Evolutionary conservation across 371 early-diverging fungal genomes (phyloP), one percentile per base, ranked within the genome.

Genomic region (Mortierella sp.): DNA sequence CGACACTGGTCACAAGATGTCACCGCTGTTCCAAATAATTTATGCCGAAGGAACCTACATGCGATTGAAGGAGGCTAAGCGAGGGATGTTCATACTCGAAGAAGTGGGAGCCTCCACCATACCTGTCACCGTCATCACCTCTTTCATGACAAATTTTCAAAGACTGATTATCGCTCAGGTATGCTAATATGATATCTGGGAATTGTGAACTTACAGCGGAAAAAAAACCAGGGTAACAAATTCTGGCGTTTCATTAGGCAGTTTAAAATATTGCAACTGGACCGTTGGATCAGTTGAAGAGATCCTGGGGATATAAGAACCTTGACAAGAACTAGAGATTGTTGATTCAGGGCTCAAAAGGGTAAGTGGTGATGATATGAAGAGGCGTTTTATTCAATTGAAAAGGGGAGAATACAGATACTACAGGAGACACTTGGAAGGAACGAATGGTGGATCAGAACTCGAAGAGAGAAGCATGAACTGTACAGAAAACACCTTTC

Each of bases 261-360:
- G 65, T 65, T 48, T 57, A 57, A 57, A 56, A 57, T 47, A 65
- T 65, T 57, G 65, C 65, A 30, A 25, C 46, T 19, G 57, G 65
- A 19, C 57, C 65, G 47, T 48, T 65, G 30, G 25, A 63, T 44
- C 45, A 55, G 53, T 26, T 63, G 56, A 63, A 63, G 28, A 63
- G 64, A 56, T 63, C 64, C 56, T 63, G 64, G 64, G 64, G 53
- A 63, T 63, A 56, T 46, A 53, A 63, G 45, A 56, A 63, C 28
- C 64, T 55, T 23, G 64, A 55, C 64, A 63, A 55, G 64, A 55
- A 53, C 56, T 55, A 63, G 56, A 63, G 15, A 45, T 53, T 45
- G 53, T 55, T 63, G 45, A 56, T 63, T 43, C 64, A 63, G 45
- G 45, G 64, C 16, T 63, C 56, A 43, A 63, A 61, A 61, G 50